A percentile compares a stretch with the other conserved stretches of the same genome.
Conservation (phyloP, 148 eudicot species). For the Arbutus unedo region DNA sequence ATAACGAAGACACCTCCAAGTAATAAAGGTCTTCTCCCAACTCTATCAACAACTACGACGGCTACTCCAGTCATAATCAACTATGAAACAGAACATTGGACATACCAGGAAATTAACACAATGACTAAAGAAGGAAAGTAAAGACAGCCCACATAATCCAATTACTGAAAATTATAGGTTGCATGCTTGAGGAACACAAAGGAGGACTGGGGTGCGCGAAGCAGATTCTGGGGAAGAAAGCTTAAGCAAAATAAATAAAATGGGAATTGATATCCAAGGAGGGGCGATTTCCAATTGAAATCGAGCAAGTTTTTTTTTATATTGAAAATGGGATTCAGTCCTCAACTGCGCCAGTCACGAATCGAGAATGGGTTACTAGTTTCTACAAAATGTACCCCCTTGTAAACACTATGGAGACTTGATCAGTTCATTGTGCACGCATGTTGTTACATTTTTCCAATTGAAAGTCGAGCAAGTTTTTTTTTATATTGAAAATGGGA, state of each 20-base stretch:
- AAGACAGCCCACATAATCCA: no score
- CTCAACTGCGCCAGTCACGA: not conserved
- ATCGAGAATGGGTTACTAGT: not conserved
- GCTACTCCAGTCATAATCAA: constrained; percentile 85
- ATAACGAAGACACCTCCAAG: constrained; percentile 93
- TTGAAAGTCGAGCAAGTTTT: not conserved
- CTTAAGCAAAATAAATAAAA: not conserved
- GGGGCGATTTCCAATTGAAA: not conserved
- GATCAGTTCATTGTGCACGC: not conserved
- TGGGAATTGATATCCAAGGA: not conserved
- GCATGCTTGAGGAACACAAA: not conserved
- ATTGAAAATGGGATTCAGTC: not conserved
- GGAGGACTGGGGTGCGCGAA: constrained; percentile 1
- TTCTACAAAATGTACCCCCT: not conserved
- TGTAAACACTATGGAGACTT: not conserved
- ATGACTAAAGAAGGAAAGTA: not conserved
- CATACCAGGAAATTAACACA: not conserved
- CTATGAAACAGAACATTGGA: constrained; percentile 34
- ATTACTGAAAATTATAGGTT: not conserved
- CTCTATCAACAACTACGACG: constrained; percentile 73
- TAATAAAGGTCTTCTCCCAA: constrained; percentile 95
- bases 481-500: not conserved
- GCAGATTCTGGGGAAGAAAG: not conserved
- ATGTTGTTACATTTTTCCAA: not conserved
- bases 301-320: not conserved